A percentile compares a stretch with the other conserved stretches of the same genome.
Conservation (phyloP, 2,329 filamentous ascomycete genomes). For the Lachnellula willkommii region DNA sequence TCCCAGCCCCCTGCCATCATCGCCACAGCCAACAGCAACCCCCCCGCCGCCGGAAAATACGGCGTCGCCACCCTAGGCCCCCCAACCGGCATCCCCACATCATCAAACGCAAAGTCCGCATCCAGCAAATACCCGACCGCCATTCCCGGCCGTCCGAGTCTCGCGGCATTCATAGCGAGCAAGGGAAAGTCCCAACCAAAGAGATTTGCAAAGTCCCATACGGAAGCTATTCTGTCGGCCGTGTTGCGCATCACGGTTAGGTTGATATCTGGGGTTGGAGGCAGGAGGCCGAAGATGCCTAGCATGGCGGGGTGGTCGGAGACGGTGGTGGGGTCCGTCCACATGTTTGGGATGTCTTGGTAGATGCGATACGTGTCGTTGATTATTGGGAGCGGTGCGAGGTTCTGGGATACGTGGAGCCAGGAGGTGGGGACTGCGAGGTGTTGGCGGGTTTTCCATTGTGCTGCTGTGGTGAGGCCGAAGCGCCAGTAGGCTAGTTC, state of each 20-base stretch:
- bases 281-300: conserved; percentile 42
- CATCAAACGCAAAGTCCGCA: conserved; percentile 48
- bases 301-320: conserved; percentile 42
- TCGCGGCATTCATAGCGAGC: conserved; percentile 41
- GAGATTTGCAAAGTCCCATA: conserved; percentile 39
- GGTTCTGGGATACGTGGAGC: conserved; percentile 44
- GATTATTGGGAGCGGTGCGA: conserved; percentile 47
- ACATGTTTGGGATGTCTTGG: conserved; percentile 43
- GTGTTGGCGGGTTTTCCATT: conserved; percentile 47
- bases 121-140: conserved; percentile 42
- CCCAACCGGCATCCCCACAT: conserved; percentile 50
- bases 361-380: conserved; percentile 50
- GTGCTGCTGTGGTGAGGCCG: conserved; percentile 48
- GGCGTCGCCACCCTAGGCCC: conserved; percentile 50
- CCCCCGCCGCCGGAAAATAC: conserved; percentile 49
- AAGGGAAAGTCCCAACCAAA: conserved; percentile 45
- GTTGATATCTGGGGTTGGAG: conserved; percentile 35
- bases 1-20: conserved; percentile 57
- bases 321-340: conserved; percentile 37
- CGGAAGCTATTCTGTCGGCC: conserved; percentile 35
- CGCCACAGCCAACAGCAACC: conserved; percentile 46
- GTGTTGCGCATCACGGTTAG: conserved; percentile 34
- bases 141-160: conserved; percentile 38
- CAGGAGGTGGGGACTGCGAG: conserved; percentile 41
- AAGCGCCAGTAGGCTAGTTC: conserved; percentile 58